phyloP scores from a whole-genome alignment of 2,329 filamentous ascomycete species.

The Pleoardoris graminearum region DNA sequence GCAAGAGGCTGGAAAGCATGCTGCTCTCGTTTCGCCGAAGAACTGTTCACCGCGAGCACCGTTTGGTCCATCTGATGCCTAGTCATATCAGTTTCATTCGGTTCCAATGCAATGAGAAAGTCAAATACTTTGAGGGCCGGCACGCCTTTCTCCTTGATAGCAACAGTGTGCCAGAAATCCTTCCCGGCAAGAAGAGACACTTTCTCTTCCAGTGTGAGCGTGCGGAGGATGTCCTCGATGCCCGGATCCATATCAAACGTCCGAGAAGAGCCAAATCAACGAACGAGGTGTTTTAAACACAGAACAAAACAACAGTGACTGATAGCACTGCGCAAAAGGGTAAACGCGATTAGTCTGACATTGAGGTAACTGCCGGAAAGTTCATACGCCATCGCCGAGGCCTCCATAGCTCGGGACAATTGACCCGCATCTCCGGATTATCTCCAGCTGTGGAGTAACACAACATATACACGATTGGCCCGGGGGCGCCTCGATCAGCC shows the following conservation, averaged over 20 bases:
- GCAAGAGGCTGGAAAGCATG: conserved; percentile 75
- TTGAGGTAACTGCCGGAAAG: background rate
- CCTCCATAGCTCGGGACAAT: background rate
- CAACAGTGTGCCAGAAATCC: conserved; percentile 71
- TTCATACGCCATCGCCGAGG: background rate
- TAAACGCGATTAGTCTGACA: background rate
- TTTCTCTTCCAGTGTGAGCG: conserved; percentile 43
- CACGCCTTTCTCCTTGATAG: conserved; percentile 61
- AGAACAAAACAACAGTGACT: background rate
- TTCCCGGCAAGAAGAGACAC: conserved; percentile 41
- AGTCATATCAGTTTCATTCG: conserved; percentile 19
- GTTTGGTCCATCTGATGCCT: conserved; percentile 69
- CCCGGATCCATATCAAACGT: conserved; percentile 25
- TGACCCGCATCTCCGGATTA: conserved; percentile 1
- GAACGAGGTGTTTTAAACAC: too few relatives aligned
- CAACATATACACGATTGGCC: conserved; percentile 1
- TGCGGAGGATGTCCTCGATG: conserved; percentile 34
- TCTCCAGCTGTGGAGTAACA: conserved; percentile 1
- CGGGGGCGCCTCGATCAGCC: background rate
- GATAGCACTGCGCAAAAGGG: background rate
- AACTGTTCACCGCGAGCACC: conserved; percentile 66
- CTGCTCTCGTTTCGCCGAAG: conserved; percentile 66
- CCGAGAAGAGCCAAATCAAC: background rate
- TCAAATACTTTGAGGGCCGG: conserved; percentile 56
- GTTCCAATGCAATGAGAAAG: background rate